These are phyloP conservation scores for Metschnikowia peoriensis DNA, from an alignment of 805 yeast species.

Conservation along the genomic window DNA sequence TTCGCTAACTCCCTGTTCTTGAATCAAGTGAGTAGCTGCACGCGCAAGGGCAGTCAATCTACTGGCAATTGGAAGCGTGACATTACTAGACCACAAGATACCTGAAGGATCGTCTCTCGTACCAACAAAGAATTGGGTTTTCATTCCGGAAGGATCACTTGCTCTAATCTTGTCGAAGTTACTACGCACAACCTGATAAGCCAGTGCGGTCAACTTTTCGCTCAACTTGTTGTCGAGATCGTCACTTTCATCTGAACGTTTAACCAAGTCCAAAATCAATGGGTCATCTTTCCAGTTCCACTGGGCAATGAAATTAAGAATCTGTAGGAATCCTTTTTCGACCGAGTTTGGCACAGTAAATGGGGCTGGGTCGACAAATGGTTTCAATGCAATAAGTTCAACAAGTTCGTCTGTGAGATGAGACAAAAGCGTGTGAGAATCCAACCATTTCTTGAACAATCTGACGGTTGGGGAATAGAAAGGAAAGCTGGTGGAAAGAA, in stretches of 20 bases:
- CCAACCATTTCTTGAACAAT: constrained; percentile 86
- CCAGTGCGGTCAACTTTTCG: constrained; percentile 60
- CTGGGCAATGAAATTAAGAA: constrained; percentile 62
- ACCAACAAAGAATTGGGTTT: constrained; percentile 78
- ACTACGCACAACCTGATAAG: constrained; percentile 58
- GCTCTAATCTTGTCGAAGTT: constrained; percentile 69
- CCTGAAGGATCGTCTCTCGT: constrained; percentile 87
- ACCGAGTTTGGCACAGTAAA: constrained; percentile 76
- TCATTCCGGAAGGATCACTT: constrained; percentile 78
- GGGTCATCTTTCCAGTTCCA: constrained; percentile 98
- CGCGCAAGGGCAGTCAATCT: constrained; percentile 85
- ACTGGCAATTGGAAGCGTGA: constrained; percentile 72
- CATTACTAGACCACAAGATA: constrained; percentile 68
- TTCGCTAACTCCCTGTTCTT: constrained; percentile 40
- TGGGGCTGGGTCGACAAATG: constrained; percentile 88
- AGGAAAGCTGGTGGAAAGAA: constrained; percentile 68
- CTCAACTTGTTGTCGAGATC: constrained; percentile 44
- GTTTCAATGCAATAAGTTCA: constrained; percentile 79
- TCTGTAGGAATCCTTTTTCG: constrained; percentile 76
- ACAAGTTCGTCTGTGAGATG: constrained; percentile 77
- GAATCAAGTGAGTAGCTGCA: constrained; percentile 60
- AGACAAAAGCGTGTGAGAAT: constrained; percentile 68
- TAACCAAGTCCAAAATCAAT: constrained; percentile 72
- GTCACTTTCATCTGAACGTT: constrained; percentile 28
- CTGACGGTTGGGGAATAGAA: constrained; percentile 78